These are phyloP conservation scores for Mikania micrantha DNA, from an alignment of 129 eudicot genomes.

Conservation along the genomic window DNA sequence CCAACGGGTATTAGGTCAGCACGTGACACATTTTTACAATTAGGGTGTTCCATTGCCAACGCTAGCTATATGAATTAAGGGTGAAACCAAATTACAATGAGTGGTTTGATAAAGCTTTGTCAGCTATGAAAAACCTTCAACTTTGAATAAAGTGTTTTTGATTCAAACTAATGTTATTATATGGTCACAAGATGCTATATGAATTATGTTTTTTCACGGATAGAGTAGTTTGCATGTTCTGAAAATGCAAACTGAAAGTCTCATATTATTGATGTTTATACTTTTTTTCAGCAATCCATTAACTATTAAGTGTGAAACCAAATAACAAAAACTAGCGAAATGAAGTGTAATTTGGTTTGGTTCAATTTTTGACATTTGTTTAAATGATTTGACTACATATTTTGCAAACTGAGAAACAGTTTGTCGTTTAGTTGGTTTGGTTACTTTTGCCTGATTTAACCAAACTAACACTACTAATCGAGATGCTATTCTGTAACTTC, in stretches of 20 bases:
- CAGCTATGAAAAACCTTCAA: no score
- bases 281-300: background rate
- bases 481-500: slow-evolving; percentile 26
- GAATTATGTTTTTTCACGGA: background rate
- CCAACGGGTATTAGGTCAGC: no score
- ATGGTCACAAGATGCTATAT: background rate
- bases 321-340: background rate
- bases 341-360: background rate
- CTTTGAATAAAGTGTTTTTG: no score
- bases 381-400: background rate
- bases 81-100: no score
- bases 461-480: background rate
- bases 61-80: no score
- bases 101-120: no score
- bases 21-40: no score
- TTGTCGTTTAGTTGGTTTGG: background rate
- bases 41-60: no score
- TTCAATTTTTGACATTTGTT: background rate
- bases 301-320: background rate
- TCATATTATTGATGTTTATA: background rate
- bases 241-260: background rate
- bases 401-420: background rate
- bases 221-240: background rate
- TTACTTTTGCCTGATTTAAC: background rate
- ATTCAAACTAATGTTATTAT: background rate